Conservation (phyloP, 495 filamentous ascomycete genomes). For the Daldinia vernicosa region DNA sequence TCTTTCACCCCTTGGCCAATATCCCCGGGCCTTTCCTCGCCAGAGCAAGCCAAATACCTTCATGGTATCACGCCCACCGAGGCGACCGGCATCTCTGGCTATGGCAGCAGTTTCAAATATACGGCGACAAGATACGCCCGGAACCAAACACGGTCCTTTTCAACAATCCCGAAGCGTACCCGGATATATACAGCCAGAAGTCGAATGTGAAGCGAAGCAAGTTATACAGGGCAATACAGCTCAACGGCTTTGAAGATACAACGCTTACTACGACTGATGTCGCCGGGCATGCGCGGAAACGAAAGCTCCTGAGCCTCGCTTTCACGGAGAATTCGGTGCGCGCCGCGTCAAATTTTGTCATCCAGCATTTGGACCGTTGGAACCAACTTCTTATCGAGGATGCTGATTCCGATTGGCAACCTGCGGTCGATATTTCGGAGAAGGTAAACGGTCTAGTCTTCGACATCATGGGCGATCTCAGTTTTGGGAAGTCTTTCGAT, state of each 20-base stretch:
- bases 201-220: slow-evolving; percentile 41
- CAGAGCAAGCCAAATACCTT: slow-evolving; percentile 25
- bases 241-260: slow-evolving; percentile 29
- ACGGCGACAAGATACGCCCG: slow-evolving; percentile 44
- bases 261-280: slow-evolving; percentile 38
- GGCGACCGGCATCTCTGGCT: slow-evolving; percentile 43
- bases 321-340: slow-evolving; percentile 43
- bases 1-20: slow-evolving; percentile 38
- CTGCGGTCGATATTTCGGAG: slow-evolving; percentile 38
- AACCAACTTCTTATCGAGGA: slow-evolving; percentile 32
- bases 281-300: slow-evolving; percentile 41
- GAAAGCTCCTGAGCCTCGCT: slow-evolving; percentile 40
- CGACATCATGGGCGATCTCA: slow-evolving; percentile 57
- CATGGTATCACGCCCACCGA: slow-evolving; percentile 34
- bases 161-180: slow-evolving; percentile 35
- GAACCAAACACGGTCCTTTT: slow-evolving; percentile 46
- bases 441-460: slow-evolving; percentile 37
- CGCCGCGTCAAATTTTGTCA: slow-evolving; percentile 31
- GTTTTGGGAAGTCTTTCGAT: slow-evolving; percentile 64
- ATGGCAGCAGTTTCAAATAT: slow-evolving; percentile 36
- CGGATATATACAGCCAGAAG: slow-evolving; percentile 44
- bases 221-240: slow-evolving; percentile 39
- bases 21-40: slow-evolving; percentile 38
- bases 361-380: slow-evolving; percentile 48
- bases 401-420: slow-evolving; percentile 34